A percentile compares a stretch with the other conserved stretches of the same genome.
phyloP scores from a whole-genome alignment of 1,139 yeast genomes.

The Candida sojae region DNA sequence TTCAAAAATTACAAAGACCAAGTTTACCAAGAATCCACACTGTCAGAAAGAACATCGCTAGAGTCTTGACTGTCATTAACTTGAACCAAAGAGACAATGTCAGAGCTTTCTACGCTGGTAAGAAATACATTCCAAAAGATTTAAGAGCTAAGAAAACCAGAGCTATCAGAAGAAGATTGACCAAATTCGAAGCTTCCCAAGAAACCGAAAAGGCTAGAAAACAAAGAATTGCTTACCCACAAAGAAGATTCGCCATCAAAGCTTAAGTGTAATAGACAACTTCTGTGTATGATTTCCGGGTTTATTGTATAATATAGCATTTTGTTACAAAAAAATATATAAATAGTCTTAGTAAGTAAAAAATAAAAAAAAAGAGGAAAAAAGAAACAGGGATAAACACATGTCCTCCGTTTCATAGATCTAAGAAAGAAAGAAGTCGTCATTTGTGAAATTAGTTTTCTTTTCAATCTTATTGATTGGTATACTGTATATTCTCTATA shows the following conservation, averaged over 20 bases:
- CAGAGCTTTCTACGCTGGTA: slow-evolving; percentile 93
- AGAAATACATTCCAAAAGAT: slow-evolving; percentile 98
- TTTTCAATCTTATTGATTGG: no score
- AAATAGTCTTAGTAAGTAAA: slow-evolving; percentile 5
- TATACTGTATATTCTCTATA: neutral
- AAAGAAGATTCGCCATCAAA: slow-evolving; percentile 97
- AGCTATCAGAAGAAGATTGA: slow-evolving; percentile 97
- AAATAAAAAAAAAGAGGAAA: neutral
- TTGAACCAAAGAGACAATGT: slow-evolving; percentile 95
- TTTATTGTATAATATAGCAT: slow-evolving; percentile 7
- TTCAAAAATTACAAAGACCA: slow-evolving; percentile 91
- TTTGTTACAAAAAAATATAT: slow-evolving; percentile 3
- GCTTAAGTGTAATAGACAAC: slow-evolving; percentile 56
- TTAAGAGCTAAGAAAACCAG: slow-evolving; percentile 99
- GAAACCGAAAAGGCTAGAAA: slow-evolving; percentile 89
- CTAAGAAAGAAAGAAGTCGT: no score
- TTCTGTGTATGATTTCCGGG: slow-evolving; percentile 2
- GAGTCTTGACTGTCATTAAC: slow-evolving; percentile 96
- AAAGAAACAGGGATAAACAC: neutral
- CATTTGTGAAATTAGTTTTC: no score
- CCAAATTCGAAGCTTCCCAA: slow-evolving; percentile 80
- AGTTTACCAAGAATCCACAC: slow-evolving; percentile 93
- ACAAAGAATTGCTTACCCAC: slow-evolving; percentile 95
- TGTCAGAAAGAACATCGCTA: slow-evolving; percentile 98
- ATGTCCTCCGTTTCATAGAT: no score